A percentile compares a stretch with the other conserved stretches of the same genome.
These are phyloP conservation scores for Starmerella ratchasimensis DNA, from an alignment of 805 yeast species.

Conservation along the genomic window DNA sequence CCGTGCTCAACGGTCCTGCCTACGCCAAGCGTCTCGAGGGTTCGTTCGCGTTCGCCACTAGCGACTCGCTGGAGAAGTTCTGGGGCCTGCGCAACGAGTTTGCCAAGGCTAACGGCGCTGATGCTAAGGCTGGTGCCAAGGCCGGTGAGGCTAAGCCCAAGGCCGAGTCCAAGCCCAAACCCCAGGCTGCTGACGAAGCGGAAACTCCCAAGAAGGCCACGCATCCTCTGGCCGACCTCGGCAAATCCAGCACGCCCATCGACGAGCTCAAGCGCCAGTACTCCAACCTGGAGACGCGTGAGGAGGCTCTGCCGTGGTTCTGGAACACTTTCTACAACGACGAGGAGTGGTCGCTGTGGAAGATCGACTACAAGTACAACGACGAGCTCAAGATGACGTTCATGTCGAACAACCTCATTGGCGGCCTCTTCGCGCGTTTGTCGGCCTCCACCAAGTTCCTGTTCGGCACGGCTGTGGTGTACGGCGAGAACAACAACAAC, in stretches of 20 bases:
- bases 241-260: conserved; percentile 46
- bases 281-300: conserved; percentile 96
- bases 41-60: conserved; percentile 11
- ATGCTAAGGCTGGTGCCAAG: not conserved
- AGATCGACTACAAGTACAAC: conserved; percentile 92
- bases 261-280: conserved; percentile 95
- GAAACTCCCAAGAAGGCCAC: conserved; percentile 49
- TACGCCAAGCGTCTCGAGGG: conserved; percentile 9
- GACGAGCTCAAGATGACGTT: conserved; percentile 93
- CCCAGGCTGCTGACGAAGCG: conserved; percentile 29
- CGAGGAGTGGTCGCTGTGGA: conserved; percentile 88
- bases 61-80: conserved; percentile 1
- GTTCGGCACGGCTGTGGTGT: conserved; percentile 88
- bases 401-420: conserved; percentile 96
- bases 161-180: conserved; percentile 12
- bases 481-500: conserved; percentile 97
- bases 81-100: not conserved
- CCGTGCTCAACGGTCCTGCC: conserved; percentile 26
- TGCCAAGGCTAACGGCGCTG: not conserved
- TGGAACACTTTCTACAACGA: conserved; percentile 82
- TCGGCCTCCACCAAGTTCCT: conserved; percentile 82
- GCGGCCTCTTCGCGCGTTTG: conserved; percentile 96
- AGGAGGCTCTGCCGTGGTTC: conserved; percentile 91
- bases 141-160: conserved; percentile 1
- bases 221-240: conserved; percentile 80